These are phyloP conservation scores for Nepenthes gracilis DNA, from an alignment of 148 eudicot genomes.

Conservation along the genomic window DNA sequence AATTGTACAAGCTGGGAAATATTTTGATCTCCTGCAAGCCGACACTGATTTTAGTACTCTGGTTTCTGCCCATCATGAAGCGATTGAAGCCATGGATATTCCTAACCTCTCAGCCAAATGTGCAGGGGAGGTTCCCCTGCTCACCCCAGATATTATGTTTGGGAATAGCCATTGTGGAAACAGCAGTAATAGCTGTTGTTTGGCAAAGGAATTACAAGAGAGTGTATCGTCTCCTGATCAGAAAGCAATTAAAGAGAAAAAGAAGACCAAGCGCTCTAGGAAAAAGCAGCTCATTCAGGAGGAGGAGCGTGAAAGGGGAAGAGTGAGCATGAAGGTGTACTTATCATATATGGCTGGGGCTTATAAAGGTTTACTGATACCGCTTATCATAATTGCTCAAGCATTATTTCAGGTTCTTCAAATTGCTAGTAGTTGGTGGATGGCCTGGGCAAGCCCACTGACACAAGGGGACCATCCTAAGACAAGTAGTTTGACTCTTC, in stretches of 20 bases:
- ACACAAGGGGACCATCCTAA: conserved; percentile 61
- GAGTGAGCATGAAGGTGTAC: conserved; percentile 82
- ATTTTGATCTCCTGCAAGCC: conserved; percentile 76
- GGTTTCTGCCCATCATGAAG: conserved; percentile 87
- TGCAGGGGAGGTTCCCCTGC: conserved; percentile 29
- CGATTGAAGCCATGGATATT: conserved; percentile 83
- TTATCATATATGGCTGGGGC: conserved; percentile 86
- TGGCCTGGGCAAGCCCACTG: conserved; percentile 98
- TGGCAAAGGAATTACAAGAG: conserved; percentile 52
- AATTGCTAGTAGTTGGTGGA: conserved; percentile 97
- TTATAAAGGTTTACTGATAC: conserved; percentile 75
- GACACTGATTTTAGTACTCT: conserved; percentile 76
- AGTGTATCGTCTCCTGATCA: conserved; percentile 40
- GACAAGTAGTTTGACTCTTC: conserved; percentile 57
- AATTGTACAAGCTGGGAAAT: conserved; percentile 82
- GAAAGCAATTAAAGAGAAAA: conserved; percentile 76
- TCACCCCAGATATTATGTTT: conserved; percentile 15
- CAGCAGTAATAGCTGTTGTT: conserved; percentile 18
- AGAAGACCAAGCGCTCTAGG: conserved; percentile 77
- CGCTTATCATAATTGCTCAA: conserved; percentile 76
- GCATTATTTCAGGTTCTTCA: conserved; percentile 74
- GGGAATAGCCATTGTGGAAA: conserved; percentile 31
- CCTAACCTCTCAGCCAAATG: conserved; percentile 53
- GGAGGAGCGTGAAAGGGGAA: conserved; percentile 87
- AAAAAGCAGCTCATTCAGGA: conserved; percentile 93